Percentiles rank a stretch among this genome's conserved stretches.
Evolutionary conservation across 768 basidiomycete genomes (phyloP).

Genomic region (Amyloporia xantha): DNA sequence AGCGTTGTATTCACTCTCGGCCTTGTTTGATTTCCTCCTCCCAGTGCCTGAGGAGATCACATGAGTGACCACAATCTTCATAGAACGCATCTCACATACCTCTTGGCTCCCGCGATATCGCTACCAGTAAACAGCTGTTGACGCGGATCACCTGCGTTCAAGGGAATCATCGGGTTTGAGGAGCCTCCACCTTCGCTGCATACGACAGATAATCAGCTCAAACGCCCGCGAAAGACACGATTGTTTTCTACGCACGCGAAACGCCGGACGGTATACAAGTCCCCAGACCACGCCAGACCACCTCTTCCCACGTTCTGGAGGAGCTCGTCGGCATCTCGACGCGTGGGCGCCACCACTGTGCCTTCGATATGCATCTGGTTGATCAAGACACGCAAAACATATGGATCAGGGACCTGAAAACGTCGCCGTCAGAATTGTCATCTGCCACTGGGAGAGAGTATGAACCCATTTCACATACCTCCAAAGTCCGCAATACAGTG

Average conservation of each 20-base stretch:
- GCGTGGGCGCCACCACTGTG: conserved; percentile 55
- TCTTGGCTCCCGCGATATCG: conserved; percentile 41
- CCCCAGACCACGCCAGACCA: conserved; percentile 57
- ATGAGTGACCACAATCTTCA: neutral
- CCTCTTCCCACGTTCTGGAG: conserved; percentile 37
- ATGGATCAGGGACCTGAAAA: conserved; percentile 61
- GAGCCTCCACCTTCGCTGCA: conserved; percentile 65
- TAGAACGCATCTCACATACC: conserved; percentile 28
- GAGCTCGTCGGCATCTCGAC: conserved; percentile 54
- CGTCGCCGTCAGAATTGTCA: neutral
- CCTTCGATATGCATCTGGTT: conserved; percentile 69
- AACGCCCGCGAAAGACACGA: neutral
- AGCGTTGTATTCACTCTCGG: conserved; percentile 32
- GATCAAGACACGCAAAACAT: conserved; percentile 76
- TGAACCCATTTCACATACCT: too few relatives aligned
- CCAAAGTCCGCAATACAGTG: conserved; percentile 78
- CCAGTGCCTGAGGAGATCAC: conserved; percentile 39
- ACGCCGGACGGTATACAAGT: conserved; percentile 55
- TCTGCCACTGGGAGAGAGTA: too few relatives aligned
- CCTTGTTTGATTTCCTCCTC: conserved; percentile 30
- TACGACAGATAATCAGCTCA: neutral
- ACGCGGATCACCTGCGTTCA: conserved; percentile 28
- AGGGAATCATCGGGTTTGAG: conserved; percentile 32
- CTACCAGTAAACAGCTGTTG: conserved; percentile 48
- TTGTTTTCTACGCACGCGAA: conserved; percentile 45